phyloP scores from a whole-genome alignment of 108 stramenopile species.

The Cylindrotheca closterium region DNA sequence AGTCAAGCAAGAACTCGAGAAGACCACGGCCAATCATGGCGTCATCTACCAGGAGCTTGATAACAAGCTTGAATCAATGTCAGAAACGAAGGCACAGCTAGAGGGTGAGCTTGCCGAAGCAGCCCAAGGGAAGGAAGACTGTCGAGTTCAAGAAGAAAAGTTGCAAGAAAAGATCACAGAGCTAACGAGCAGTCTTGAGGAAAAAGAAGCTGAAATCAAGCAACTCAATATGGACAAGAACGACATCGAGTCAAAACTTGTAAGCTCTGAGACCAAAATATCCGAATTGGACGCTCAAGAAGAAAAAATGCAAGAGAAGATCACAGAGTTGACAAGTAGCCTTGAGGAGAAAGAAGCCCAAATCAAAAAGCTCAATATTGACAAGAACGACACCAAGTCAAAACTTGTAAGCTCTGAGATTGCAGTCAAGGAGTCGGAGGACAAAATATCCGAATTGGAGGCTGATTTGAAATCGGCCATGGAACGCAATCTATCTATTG shows the following conservation, averaged over 20 bases:
- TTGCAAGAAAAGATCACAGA: background rate
- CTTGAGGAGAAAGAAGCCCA: background rate
- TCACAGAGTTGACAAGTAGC: background rate
- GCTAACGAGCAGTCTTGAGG: background rate
- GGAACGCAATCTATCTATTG: too few relatives aligned
- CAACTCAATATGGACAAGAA: background rate
- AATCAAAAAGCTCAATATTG: background rate
- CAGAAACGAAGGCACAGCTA: background rate
- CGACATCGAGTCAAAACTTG: background rate
- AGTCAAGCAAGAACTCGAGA: too few relatives aligned
- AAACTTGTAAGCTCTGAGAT: background rate
- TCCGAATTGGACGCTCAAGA: background rate
- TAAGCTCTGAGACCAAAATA: too few relatives aligned
- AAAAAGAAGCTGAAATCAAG: background rate
- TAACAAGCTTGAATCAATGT: background rate
- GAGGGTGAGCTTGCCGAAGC: background rate
- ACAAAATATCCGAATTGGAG: background rate
- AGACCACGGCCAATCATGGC: too few relatives aligned
- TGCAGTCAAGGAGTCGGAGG: too few relatives aligned
- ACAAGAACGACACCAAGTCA: background rate
- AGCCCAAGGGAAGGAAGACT: too few relatives aligned
- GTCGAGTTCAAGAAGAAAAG: background rate
- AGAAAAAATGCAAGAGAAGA: constrained; percentile 2
- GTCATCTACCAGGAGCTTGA: background rate
- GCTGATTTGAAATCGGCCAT: too few relatives aligned